These are phyloP conservation scores for Colletotrichum siamense DNA, from an alignment of 2,329 filamentous ascomycete species.

Conservation along the genomic window DNA sequence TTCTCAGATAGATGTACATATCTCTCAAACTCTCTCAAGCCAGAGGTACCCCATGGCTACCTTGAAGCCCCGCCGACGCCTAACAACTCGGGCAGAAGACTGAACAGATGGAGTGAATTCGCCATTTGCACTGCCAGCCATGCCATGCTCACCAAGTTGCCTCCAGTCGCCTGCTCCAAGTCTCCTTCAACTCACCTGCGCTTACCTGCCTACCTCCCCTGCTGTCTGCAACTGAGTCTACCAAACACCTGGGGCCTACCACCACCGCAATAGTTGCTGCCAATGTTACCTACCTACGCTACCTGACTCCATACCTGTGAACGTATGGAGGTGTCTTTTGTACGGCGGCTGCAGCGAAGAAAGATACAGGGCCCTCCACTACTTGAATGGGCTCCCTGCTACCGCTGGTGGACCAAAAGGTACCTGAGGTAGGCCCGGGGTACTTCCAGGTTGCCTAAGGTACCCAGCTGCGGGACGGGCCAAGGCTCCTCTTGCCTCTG, in stretches of 20 bases:
- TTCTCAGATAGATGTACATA: background rate
- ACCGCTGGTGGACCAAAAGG: background rate
- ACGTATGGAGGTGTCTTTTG: background rate
- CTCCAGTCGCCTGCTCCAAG: background rate
- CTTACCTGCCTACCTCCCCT: background rate
- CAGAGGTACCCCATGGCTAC: conserved; percentile 1
- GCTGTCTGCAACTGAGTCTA: background rate
- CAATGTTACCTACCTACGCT: background rate
- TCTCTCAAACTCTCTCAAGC: background rate
- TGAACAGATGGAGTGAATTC: background rate
- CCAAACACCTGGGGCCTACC: background rate
- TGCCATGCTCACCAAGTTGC: background rate
- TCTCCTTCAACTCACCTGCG: background rate
- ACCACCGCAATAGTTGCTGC: background rate
- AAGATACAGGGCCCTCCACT: background rate
- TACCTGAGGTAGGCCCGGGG: background rate
- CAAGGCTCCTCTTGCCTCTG: background rate
- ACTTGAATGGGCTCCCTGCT: background rate
- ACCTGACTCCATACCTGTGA: background rate
- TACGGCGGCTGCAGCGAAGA: background rate
- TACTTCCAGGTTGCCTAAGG: background rate
- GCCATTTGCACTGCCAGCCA: conserved; percentile 11
- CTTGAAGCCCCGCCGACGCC: background rate
- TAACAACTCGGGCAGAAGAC: conserved; percentile 1
- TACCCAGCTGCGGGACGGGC: background rate